Base-by-base conservation (phyloP, 768 basidiomycete species). In the Amanita molliuscula region DNA sequence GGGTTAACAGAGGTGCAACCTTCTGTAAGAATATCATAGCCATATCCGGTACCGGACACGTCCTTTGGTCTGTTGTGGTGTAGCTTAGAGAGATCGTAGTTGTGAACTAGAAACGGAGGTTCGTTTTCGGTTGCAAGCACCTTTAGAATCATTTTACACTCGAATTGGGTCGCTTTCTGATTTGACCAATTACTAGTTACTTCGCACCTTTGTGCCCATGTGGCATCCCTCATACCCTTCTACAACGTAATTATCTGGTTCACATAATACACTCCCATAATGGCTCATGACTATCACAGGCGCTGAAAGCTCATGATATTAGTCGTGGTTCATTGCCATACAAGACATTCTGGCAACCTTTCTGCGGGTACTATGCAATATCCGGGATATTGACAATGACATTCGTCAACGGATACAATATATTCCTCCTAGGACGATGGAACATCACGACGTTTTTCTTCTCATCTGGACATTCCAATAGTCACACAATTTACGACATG, bases 121-220 rank as follows among this genome's bases (percentile, higher is more conserved):
- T 41, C 95, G 84, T 69, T 99, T 96, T 56, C 79, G 78, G 68
- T 99, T 97, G 55, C 96, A n/a, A n/a, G n/a, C n/a, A n/a, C n/a
- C 37, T 26, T 44, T 28, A 16, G 43, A 15, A 20, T 36, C n/a
- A 38, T 38, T 18, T 9, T 3, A 21, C 28, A 20, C 18, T 3
- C 10, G 31, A 47, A 6, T 4, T 26, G 23, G 10, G 10, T 4
- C n/a, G n/a, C n/a, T n/a, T n/a, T n/a, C n/a, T n/a, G n/a, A n/a
- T n/a, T n/a, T n/a, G n/a, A n/a, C n/a, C n/a, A n/a, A n/a, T n/a
- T n/a, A n/a, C n/a, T n/a, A n/a, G n/a, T n/a, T n/a, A n/a, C n/a
- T n/a, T n/a, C n/a, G n/a, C n/a, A n/a, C n/a, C n/a, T n/a, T n/a
- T n/a, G n/a, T n/a, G n/a, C n/a, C n/a, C n/a, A n/a, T n/a, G n/a